Evolutionary conservation across 2,329 filamentous ascomycete species (phyloP).

Genomic region (Thermoascus crustaceus): DNA sequence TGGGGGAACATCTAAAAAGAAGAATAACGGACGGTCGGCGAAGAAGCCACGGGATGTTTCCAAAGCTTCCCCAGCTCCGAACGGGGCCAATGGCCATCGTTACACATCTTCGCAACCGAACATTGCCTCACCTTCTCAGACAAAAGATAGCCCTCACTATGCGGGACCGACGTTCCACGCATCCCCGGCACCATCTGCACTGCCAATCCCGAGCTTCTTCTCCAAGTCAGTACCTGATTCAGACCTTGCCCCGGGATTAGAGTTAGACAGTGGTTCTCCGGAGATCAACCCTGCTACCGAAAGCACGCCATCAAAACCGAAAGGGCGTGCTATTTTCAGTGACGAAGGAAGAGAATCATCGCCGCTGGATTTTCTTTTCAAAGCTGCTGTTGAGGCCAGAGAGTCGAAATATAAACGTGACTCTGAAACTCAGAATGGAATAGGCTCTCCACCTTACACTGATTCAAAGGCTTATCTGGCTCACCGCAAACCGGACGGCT

Average conservation of each 20-base stretch:
- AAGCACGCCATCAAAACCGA: slow-evolving; percentile 39
- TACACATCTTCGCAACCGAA: slow-evolving; percentile 28
- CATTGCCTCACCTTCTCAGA: slow-evolving; percentile 38
- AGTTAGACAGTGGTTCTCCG: slow-evolving; percentile 34
- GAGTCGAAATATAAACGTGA: slow-evolving; percentile 49
- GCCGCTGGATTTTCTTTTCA: slow-evolving; percentile 84
- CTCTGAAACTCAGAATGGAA: slow-evolving; percentile 30
- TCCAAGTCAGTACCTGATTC: slow-evolving; percentile 67
- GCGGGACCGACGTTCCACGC: slow-evolving; percentile 92
- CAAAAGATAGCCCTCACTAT: slow-evolving; percentile 47
- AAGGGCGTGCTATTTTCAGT: slow-evolving; percentile 25
- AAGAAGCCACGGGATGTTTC: slow-evolving; percentile 29
- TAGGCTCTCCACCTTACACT: slow-evolving; percentile 46
- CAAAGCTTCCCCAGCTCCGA: slow-evolving; percentile 16
- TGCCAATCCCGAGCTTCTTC: slow-evolving; percentile 85
- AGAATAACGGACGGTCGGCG: slow-evolving; percentile 21
- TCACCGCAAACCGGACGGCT: slow-evolving; percentile 38
- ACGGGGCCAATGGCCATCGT: slow-evolving; percentile 17
- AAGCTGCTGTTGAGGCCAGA: slow-evolving; percentile 62
- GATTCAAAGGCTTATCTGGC: slow-evolving; percentile 30
- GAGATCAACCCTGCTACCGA: slow-evolving; percentile 26
- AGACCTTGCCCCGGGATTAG: slow-evolving; percentile 24
- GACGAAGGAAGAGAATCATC: slow-evolving; percentile 51
- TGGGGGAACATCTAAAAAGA: slow-evolving; percentile 25
- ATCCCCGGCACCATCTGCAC: slow-evolving; percentile 79